Base-by-base conservation (phyloP, 225 moss, liverwort and hornwort genomes). In the Pleurozium schreberi region DNA sequence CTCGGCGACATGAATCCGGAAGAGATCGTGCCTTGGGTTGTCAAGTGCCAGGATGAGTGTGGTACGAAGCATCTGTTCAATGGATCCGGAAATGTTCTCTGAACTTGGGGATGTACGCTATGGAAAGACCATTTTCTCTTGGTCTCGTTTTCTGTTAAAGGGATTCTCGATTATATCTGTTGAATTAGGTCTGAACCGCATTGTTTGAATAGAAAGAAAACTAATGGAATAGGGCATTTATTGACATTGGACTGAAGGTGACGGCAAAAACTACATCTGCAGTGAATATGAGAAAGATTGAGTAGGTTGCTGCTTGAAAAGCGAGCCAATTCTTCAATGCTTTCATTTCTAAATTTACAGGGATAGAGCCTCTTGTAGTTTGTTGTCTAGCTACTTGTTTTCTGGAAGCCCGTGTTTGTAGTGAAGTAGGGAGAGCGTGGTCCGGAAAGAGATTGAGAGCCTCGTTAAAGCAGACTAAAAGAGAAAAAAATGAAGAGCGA, bases 11-110 rank as follows among this genome's bases (percentile, higher is more conserved):
- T 96, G 96, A 83, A 95, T 75, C 83, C 88, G 50, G 94, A 95
- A 55, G 98, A 94, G 78, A 96, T 96, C 55, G 93, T 95, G 47
- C 89, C 93, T 9, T 96, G 96, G 95, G 83, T 96, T 65, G 82
- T 94, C 82, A 93, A 90, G 83, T 95, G 94, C 85, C 96, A 95
- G 88, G 91, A 96, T 89, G 96, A 96, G 33, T 96, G 95, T 88
- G 96, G 97, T 96, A 68, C 30, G 82, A 75, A 61, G 82, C 65
- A 45, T 55, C 64, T 81, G 94, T 18, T 74, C 52, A 18, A 27
- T 63, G 36, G 23, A 68, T 85, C 34, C 45, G 15, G 80, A 71
- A 67, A 23, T 71, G 26, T 80, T 67, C 20, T 58, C 47, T 50
- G n/a, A 75, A 31, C 34, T 47, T 57, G 38, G 55, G 18, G 15